phyloP scores from a whole-genome alignment of 345 rosid genomes.

The Salix arbutifolia region DNA sequence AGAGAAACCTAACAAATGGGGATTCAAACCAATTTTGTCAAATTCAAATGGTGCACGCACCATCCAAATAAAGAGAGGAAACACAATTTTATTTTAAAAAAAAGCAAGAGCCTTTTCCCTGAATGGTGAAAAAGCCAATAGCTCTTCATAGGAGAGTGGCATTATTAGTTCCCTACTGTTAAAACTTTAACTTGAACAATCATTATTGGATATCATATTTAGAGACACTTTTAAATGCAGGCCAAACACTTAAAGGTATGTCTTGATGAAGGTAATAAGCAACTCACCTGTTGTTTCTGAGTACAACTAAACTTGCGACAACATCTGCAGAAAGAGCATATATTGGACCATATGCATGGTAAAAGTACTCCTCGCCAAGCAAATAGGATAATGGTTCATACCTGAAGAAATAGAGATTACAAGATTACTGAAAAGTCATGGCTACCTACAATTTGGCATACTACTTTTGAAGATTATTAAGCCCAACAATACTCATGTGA shows the following conservation, averaged over 20 bases:
- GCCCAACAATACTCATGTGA: background rate
- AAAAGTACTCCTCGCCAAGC: conserved; percentile 86
- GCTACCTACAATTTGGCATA: background rate
- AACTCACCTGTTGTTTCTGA: conserved; percentile 69
- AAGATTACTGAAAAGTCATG: background rate
- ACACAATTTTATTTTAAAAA: background rate
- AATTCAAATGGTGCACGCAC: background rate
- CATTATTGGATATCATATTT: background rate
- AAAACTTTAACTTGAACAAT: background rate
- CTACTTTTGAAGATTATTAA: background rate
- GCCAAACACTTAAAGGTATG: background rate
- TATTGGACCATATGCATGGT: conserved; percentile 91
- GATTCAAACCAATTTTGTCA: too few species aligned
- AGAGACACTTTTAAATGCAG: background rate
- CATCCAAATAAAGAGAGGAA: background rate
- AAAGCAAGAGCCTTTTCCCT: background rate
- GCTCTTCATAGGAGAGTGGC: background rate
- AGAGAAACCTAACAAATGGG: too few species aligned
- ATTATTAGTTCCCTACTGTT: background rate
- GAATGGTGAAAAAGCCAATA: background rate
- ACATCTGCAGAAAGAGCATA: conserved; percentile 92
- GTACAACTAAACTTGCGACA: conserved; percentile 72
- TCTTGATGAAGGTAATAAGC: background rate
- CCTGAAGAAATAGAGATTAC: conserved; percentile 43
- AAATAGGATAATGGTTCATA: conserved; percentile 68